Base-by-base conservation (phyloP, 306 rosid species). In the Ziziphus jujuba region DNA sequence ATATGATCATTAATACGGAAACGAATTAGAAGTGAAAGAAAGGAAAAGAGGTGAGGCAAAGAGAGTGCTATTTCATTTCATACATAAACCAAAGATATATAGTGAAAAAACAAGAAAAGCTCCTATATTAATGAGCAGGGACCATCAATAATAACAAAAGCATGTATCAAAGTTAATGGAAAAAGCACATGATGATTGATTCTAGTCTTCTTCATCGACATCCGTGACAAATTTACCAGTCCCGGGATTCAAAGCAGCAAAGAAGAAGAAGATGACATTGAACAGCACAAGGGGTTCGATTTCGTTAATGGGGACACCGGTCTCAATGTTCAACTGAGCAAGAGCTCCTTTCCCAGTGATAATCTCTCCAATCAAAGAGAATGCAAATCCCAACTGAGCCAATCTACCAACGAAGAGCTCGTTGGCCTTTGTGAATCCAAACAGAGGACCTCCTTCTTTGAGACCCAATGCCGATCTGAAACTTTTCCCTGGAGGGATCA, bases 161-260 rank as follows among this genome's bases (percentile, higher is more conserved):
- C 33, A 28, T 28, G 4, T 28, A 28, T 2, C 4, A 6, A 28
- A 19, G 3, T 6, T 20, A 7, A 43, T 43, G 21, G 56, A 19
- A 3, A n/a, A 8, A 3, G 5, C 9, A 9, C 3, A 9, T 12
- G 5, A 43, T 45, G 58, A 21, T 69, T 82, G n/a, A n/a, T n/a
- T n/a, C n/a, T 78, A 84, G 1, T 84, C 86, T 1, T 85, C 89
- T 4, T 86, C 88, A 16, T 68, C 95, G 1, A 61, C 97, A 21
- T 93, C 99, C 0, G 92, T 90, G 36, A 93, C 68, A 59, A 93
- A 93, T 80, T 84, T 82, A 21, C 99, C 99, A 43, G 88, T 90
- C 23, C 99, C 99, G 35, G 99, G 99, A 73, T 93, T 93, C 89
- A 93, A 53, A 14, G 99, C 99, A 28, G 99, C 99, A 57, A 93